These are phyloP conservation scores for Podospora didyma DNA, from an alignment of 495 filamentous ascomycete genomes.

Conservation along the genomic window DNA sequence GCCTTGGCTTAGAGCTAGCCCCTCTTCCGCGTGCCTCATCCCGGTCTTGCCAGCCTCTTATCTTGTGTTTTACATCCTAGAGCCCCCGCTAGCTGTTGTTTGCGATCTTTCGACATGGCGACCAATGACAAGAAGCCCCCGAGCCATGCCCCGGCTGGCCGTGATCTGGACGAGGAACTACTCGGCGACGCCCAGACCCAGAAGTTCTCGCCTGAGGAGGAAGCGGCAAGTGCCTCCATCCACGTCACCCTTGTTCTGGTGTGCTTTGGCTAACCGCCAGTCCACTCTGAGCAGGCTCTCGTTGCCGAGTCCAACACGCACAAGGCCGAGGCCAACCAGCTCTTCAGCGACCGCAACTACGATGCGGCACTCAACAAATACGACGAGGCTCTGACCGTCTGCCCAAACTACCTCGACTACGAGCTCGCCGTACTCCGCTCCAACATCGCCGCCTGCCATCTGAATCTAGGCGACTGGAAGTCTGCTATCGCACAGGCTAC, in stretches of 20 bases:
- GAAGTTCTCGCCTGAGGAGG: constrained; percentile 48
- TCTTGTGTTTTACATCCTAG: neutral
- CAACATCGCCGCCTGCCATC: constrained; percentile 87
- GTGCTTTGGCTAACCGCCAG: neutral
- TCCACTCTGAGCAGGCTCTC: constrained; percentile 48
- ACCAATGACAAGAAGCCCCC: neutral
- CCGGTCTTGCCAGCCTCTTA: neutral
- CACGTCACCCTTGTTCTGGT: neutral
- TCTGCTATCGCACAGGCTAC: constrained; percentile 72
- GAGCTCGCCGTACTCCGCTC: constrained; percentile 81
- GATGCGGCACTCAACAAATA: constrained; percentile 86
- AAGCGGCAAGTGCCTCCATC: constrained; percentile 21
- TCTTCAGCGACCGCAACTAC: constrained; percentile 70
- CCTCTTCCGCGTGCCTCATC: too few relatives aligned
- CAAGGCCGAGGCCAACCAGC: constrained; percentile 72
- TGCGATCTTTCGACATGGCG: constrained; percentile 2
- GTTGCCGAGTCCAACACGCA: constrained; percentile 68
- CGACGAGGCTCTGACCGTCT: constrained; percentile 74
- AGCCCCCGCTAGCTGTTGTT: neutral
- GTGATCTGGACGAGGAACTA: constrained; percentile 10
- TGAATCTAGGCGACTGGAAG: constrained; percentile 86
- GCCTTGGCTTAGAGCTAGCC: too few relatives aligned
- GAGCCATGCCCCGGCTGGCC: neutral
- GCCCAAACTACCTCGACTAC: constrained; percentile 85
- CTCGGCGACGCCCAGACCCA: constrained; percentile 17